Conservation (phyloP, 1,139 yeast genomes). For the Candida tropicalis region DNA sequence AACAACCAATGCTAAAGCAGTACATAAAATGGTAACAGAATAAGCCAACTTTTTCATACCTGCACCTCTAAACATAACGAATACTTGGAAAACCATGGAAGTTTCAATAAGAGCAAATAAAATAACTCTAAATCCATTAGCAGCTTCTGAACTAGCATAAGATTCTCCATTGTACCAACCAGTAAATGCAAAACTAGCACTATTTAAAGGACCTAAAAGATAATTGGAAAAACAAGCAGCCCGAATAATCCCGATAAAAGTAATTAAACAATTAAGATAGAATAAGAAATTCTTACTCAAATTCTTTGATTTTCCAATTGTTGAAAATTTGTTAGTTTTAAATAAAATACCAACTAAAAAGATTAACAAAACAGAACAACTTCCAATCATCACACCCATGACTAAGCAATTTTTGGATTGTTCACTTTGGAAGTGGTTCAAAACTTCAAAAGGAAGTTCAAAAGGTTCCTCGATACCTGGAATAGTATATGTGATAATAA, state of each 20-base stretch:
- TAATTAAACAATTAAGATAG: conserved; percentile 62
- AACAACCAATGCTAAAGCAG: conserved; percentile 49
- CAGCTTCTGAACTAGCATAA: conserved; percentile 50
- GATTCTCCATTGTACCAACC: conserved; percentile 32
- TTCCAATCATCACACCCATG: conserved; percentile 32
- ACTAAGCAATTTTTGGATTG: conserved; percentile 9
- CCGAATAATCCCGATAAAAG: conserved; percentile 57
- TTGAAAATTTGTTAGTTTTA: conserved; percentile 15
- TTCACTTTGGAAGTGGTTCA: conserved; percentile 9
- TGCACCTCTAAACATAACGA: conserved; percentile 65
- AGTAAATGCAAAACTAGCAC: conserved; percentile 54
- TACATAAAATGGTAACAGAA: conserved; percentile 41
- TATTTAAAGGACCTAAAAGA: conserved; percentile 53
- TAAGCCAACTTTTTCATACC: conserved; percentile 41
- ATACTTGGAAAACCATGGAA: conserved; percentile 71
- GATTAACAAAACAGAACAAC: conserved; percentile 25
- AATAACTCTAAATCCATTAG: conserved; percentile 61
- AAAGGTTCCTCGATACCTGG: conserved; percentile 11
- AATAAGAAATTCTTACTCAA: conserved; percentile 52
- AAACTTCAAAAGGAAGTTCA: conserved; percentile 10
- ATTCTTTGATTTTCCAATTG: conserved; percentile 40
- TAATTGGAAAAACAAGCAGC: conserved; percentile 60
- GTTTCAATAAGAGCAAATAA: conserved; percentile 61
- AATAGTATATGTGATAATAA: conserved; percentile 12
- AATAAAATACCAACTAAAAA: conserved; percentile 38